Evolutionary conservation across 2,329 filamentous ascomycete species (phyloP).

Genomic region (Nigrospora oryzae): DNA sequence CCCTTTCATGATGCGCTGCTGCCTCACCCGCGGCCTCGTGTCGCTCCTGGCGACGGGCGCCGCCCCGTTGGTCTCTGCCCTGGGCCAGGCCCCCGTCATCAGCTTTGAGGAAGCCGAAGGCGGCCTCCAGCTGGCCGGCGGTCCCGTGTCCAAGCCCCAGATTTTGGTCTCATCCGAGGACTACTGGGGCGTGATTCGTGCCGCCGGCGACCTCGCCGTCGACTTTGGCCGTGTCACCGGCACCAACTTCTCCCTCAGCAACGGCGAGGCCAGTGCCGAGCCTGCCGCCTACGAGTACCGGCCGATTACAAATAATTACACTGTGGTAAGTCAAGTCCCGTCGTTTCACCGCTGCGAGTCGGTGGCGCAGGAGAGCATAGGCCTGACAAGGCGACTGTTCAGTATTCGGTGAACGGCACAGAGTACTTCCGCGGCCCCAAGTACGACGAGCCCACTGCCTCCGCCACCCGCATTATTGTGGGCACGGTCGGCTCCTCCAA

Average conservation of each 20-base stretch:
- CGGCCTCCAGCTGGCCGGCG: conserved; percentile 16
- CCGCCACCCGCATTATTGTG: conserved; percentile 54
- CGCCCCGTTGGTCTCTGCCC: conserved; percentile 8
- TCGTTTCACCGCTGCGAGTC: background rate
- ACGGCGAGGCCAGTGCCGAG: conserved; percentile 27
- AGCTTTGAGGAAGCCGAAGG: conserved; percentile 12
- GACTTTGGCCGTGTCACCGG: conserved; percentile 68
- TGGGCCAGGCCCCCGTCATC: conserved; percentile 20
- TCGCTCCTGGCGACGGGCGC: conserved; percentile 3
- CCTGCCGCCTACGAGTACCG: conserved; percentile 32
- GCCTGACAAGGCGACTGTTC: background rate
- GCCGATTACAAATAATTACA: conserved; percentile 37
- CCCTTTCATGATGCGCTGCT: too few relatives aligned
- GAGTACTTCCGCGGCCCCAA: conserved; percentile 34
- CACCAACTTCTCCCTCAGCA: conserved; percentile 51
- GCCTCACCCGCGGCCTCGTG: background rate
- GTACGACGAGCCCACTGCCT: conserved; percentile 29
- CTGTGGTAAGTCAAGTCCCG: conserved; percentile 24
- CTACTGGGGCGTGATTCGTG: conserved; percentile 60
- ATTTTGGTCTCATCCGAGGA: conserved; percentile 51
- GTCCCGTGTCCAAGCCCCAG: conserved; percentile 15
- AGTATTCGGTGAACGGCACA: conserved; percentile 34
- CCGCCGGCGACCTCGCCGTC: conserved; percentile 55
- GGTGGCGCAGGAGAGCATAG: too few relatives aligned
- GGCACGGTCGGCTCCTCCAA: conserved; percentile 60